A percentile compares a stretch with the other conserved stretches of the same genome.
phyloP scores from a whole-genome alignment of 2,329 filamentous ascomycete genomes.

The Fusarium aywerte region DNA sequence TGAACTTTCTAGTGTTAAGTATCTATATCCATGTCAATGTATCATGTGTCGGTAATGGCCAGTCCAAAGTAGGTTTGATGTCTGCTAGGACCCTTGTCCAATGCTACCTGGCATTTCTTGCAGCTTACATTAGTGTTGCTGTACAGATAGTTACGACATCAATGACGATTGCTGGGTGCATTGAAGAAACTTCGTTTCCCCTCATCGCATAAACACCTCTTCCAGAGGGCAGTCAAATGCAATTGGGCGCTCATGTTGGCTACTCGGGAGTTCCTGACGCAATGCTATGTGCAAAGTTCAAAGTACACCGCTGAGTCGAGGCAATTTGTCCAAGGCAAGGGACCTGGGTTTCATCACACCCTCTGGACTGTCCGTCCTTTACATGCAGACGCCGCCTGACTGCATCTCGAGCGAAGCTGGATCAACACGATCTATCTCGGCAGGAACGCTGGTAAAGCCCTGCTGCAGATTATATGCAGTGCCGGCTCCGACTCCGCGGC shows the following conservation, averaged over 20 bases:
- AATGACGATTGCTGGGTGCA: constrained; percentile 21
- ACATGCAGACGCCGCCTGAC: constrained; percentile 22
- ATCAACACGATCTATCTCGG: constrained; percentile 36
- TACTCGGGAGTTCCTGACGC: background rate
- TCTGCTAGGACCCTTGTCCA: constrained; percentile 30
- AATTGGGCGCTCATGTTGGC: background rate
- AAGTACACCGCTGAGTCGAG: constrained; percentile 2
- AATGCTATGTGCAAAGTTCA: background rate
- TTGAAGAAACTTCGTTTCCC: background rate
- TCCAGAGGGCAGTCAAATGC: background rate
- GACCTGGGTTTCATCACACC: constrained; percentile 15
- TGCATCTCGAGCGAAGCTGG: constrained; percentile 25
- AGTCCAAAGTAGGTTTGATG: constrained; percentile 23
- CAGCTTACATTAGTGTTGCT: constrained; percentile 38
- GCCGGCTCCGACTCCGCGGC: constrained; percentile 31
- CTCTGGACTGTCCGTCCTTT: constrained; percentile 18
- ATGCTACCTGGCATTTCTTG: constrained; percentile 39
- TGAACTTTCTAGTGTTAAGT: background rate
- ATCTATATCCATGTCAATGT: constrained; percentile 9
- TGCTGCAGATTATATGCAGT: constrained; percentile 17
- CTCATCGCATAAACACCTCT: background rate
- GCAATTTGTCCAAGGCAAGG: background rate
- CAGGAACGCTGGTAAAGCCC: constrained; percentile 22
- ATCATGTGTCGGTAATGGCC: constrained; percentile 31
- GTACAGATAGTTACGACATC: constrained; percentile 13